phyloP scores from a whole-genome alignment of 1,284 basidiomycete species.

The Hortiboletus rubellus region DNA sequence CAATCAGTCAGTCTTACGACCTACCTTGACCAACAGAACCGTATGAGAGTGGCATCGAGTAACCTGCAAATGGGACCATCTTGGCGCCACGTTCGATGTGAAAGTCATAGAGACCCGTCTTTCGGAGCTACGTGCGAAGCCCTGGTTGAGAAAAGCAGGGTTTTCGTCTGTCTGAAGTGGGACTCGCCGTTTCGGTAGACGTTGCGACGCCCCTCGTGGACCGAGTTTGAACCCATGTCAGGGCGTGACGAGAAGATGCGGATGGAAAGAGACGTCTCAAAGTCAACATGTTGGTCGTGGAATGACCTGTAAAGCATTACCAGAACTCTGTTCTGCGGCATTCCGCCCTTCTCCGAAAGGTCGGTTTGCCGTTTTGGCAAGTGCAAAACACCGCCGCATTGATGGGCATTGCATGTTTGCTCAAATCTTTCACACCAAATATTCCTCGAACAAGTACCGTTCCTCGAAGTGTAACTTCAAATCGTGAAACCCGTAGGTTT shows the following conservation, averaged over 20 bases:
- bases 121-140: constrained; percentile 21
- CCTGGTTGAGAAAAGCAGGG: constrained; percentile 2
- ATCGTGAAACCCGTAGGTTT: too few relatives aligned
- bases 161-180: not conserved
- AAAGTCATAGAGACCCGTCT: constrained; percentile 88
- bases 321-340: not conserved
- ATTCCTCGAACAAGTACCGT: too few relatives aligned
- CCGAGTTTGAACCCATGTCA: not conserved
- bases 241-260: not conserved
- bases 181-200: constrained; percentile 22
- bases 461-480: too few relatives aligned
- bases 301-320: not conserved
- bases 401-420: too few relatives aligned
- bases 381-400: too few relatives aligned
- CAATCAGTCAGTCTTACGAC: constrained; percentile 16
- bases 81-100: constrained; percentile 86
- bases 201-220: constrained; percentile 20
- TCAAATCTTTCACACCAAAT: too few relatives aligned
- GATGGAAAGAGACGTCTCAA: constrained; percentile 2
- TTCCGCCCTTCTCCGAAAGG: constrained; percentile 9
- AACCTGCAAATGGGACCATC: constrained; percentile 97
- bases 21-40: constrained; percentile 80
- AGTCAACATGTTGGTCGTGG: constrained; percentile 13
- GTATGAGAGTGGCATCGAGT: constrained; percentile 92
- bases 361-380: not conserved